Evolutionary conservation across 1,284 basidiomycete genomes (phyloP).

Genomic region (Cryptococcus wingfieldii): DNA sequence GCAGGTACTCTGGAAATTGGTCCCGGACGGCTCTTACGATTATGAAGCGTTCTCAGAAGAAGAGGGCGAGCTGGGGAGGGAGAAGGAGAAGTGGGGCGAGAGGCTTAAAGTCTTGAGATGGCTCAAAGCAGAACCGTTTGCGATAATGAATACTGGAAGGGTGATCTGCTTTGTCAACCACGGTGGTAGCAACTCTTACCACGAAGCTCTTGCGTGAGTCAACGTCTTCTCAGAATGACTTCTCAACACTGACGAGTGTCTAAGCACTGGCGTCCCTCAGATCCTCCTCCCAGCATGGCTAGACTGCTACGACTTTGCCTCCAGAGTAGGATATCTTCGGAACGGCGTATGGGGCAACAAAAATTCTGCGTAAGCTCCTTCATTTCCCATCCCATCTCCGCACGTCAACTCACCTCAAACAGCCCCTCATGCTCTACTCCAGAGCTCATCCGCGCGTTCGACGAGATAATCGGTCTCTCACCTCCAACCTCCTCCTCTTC

Average conservation of each 20-base stretch:
- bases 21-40: slow-evolving; percentile 5
- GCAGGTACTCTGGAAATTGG: slow-evolving; percentile 19
- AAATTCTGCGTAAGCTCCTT: slow-evolving; percentile 13
- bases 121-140: slow-evolving; percentile 19
- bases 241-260: background rate
- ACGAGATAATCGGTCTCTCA: too few species aligned
- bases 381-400: too few species aligned
- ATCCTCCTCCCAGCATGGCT: slow-evolving; percentile 26
- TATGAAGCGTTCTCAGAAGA: background rate
- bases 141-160: slow-evolving; percentile 19
- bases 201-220: slow-evolving; percentile 28
- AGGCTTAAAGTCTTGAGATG: slow-evolving; percentile 20
- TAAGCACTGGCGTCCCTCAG: slow-evolving; percentile 4
- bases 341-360: slow-evolving; percentile 25
- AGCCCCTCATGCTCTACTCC: too few species aligned
- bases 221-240: background rate
- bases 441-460: too few species aligned
- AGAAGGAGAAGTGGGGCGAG: background rate
- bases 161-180: slow-evolving; percentile 23
- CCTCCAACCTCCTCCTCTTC: too few species aligned
- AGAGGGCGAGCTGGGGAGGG: too few species aligned
- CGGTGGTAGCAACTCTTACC: slow-evolving; percentile 31
- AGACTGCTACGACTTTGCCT: slow-evolving; percentile 26
- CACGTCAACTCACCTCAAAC: too few species aligned
- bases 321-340: slow-evolving; percentile 12